Evolutionary conservation across 208 protist species (phyloP), one percentile per base, ranked within the genome.

Genomic region (Crithidia mellificae): DNA sequence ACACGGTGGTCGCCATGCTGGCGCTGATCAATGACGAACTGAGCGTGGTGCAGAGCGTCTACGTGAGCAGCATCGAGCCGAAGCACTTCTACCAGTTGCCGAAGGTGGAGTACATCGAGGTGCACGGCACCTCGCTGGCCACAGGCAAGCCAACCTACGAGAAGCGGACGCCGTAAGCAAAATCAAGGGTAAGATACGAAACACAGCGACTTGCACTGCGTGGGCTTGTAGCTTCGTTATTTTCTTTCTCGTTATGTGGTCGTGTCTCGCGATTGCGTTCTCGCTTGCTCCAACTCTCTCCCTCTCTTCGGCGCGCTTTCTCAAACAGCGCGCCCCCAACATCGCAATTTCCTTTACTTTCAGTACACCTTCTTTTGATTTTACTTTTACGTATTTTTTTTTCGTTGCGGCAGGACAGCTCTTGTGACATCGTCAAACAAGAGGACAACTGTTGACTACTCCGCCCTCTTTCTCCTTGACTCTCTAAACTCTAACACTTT

Each of bases 41-140:
- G 49, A 89, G 81, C 66, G 76, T 94, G 12, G 12, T 88, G 39
- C 68, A 78, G 61, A 77, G 65, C 36, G 77, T 88, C 14, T 94
- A 90, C 61, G 85, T 94, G 43, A 72, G 58, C 43, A 85, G 78
- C 56, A 77, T 80, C 25, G 88, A 94, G 72, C 87, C 87, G 17
- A 90, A 89, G 72, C 83, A 79, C 57, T 91, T 94, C 55, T 90
- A 84, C 52, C 83, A 91, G 56, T 62, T 94, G 43, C 88, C 88
- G 1, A 74, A 71, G 17, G 88, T 94, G 19, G 78, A 88, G 68
- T 90, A 91, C 59, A 83, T 94, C 51, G 88, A 91, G 46, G 59
- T 80, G 30, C 81, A 85, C 59, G 88, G 85, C 9, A 68, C 75
- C 2, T 84, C 83, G 12, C 53, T 94, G 41, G 75, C 68, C 11